phyloP scores from a whole-genome alignment of 2,329 filamentous ascomycete genomes.

The Curvularia sp. region DNA sequence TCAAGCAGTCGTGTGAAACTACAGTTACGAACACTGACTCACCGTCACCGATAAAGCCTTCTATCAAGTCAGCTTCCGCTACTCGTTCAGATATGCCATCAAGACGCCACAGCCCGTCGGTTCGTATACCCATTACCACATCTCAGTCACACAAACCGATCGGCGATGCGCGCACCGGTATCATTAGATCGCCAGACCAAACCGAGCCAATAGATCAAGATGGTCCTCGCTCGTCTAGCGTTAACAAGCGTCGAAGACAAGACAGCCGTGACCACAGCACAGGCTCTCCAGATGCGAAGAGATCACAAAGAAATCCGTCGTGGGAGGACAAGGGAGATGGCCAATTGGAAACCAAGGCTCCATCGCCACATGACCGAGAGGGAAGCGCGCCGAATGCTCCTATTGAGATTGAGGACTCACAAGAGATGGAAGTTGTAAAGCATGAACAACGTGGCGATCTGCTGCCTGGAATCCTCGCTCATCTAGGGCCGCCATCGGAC shows the following conservation, averaged over 20 bases:
- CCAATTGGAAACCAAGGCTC: background rate
- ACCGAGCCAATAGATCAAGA: background rate
- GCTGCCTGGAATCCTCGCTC: background rate
- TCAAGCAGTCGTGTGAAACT: background rate
- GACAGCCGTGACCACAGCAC: background rate
- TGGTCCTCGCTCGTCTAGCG: slow-evolving; percentile 3
- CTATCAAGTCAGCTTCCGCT: background rate
- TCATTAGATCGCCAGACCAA: background rate
- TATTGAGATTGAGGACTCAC: slow-evolving; percentile 41
- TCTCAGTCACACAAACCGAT: slow-evolving; percentile 2
- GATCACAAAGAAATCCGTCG: background rate
- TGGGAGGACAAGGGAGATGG: background rate
- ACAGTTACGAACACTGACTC: slow-evolving; percentile 10
- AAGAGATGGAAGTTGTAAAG: slow-evolving; percentile 19
- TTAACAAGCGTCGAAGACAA: slow-evolving; percentile 15
- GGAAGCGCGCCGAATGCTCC: slow-evolving; percentile 29
- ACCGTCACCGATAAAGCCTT: background rate
- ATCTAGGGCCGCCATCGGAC: background rate
- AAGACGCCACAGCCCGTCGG: slow-evolving; percentile 18
- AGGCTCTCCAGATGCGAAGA: slow-evolving; percentile 7
- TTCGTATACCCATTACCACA: slow-evolving; percentile 13
- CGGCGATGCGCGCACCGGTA: background rate
- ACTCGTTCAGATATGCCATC: background rate
- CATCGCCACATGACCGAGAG: slow-evolving; percentile 1
- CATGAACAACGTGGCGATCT: background rate